Base-by-base conservation (phyloP, 2,329 filamentous ascomycete species). In the Fusarium nematophilum region DNA sequence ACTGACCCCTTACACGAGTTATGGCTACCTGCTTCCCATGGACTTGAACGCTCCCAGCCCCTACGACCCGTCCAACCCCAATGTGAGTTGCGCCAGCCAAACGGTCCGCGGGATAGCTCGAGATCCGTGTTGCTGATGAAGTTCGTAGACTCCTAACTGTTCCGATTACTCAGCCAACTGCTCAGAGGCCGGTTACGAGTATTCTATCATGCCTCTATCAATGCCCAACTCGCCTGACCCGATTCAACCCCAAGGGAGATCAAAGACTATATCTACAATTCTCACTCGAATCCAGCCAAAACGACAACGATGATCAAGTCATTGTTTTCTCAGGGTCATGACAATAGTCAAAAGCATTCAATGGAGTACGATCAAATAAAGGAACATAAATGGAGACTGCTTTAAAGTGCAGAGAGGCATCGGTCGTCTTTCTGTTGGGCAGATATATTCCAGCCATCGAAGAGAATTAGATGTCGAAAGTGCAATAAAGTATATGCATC, bases 191-290 rank as follows among this genome's bases (percentile, higher is more conserved):
- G 82, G 83, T 53, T 87, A 84, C 70, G 83, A 87, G 63, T 88
- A 88, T 76, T 89, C 89, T 30, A 85, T 84, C 36, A 92, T 90
- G 47, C 90, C 90, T 57, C 78, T 90, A 62, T 91, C 88, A n/a
- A 88, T 91, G 85, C 88, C 88, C 26, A 83, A 82, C 39, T 90
- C 89, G 37, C 89, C 89, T 34, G 82, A 82, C 66, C 76, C 84
- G 71, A 74, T 81, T 10, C 65, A 68, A 17, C 57, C 53, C 27
- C 62, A 66, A 36, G 58, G 65, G n/a, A 48, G 38, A 25, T 21
- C 25, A 26, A 15, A 6, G 17, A 10, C 11, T n/a, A n/a, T n/a
- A n/a, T n/a, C n/a, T n/a, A 8, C 15, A n/a, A 15, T 43, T 27
- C 17, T 9, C 18, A 23, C 7, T 37, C 9, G 9, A 17, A 37